Evolutionary conservation across 164 flowering plant genomes (phyloP), one percentile per base, ranked within the genome.

Genomic region (Liriodendron chinense): DNA sequence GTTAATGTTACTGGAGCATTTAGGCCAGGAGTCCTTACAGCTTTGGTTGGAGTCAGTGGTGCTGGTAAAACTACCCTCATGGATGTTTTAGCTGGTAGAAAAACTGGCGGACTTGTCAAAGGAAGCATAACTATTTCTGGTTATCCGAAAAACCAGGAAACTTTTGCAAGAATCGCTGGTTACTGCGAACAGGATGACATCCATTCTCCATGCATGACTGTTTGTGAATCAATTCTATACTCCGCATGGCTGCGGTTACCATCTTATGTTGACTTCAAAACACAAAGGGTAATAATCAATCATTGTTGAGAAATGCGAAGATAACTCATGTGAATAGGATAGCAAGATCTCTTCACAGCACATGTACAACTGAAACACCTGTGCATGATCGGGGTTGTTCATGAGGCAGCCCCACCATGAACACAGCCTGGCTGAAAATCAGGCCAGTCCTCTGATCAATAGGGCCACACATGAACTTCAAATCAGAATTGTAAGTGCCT

Each of bases 61-160:
- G 99, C 99, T 77, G 99, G 99, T 68, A 96, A 96, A 87, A 96
- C 99, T 65, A 96, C 99, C 69, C 95, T 96, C 59, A 96, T 96
- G 99, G 99, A 96, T 85, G 98, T 96, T 72, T 86, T 96, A 83
- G 89, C 99, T 76, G 99, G 99, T 66, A 85, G 99, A 78, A 96
- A 96, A 88, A 96, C 98, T 80, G 98, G 98, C 66, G 99, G 99
- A 28, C 9, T 81, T 71, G 86, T 94, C 73, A 97, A 96, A 87
- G 98, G 99, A 56, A 85, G 71, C 79, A 90, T 96, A 72, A 25
- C 81, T 64, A 90, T 96, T 81, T 89, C 96, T 64, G 98, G 98
- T 67, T 88, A 89, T 84, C 96, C 97, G 8, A 96, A 96, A 83
- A 91, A 78, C 73, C 99, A 96, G 82, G 98, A 96, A 79, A 96